Evolutionary conservation across 345 rosid genomes (phyloP), one percentile per base, ranked within the genome.

Genomic region (Acer campestre): DNA sequence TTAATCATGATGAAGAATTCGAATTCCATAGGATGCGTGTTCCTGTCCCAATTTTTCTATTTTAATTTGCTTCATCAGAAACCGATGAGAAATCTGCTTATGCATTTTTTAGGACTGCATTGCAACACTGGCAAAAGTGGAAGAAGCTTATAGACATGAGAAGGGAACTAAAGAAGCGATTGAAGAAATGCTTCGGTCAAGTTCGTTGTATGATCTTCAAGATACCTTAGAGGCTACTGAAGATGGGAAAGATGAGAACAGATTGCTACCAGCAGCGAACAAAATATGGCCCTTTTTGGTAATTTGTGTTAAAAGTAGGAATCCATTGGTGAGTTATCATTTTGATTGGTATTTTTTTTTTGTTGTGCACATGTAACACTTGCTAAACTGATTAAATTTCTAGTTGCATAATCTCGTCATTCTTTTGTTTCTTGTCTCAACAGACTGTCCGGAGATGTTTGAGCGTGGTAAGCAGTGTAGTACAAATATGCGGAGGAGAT

Each of bases 191-290:
- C 78, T 90, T 80, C 80, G 65, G 42, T 81, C 82, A 31, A 81
- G 86, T 70, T 92, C 97, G 42, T 69, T 91, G 48, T 86, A 84
- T 86, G 88, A 88, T 78, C 89, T 90, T 83, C 89, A 89, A 76
- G 97, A 92, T 78, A 78, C 76, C 77, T 20, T 92, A 77, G 90
- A 82, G 75, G 88, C 77, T 51, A 88, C 87, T 2, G 92, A 92
- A 11, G 92, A 85, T 79, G 93, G 89, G 76, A 77, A 86, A 46
- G 91, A 85, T 9, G 99, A 91, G 85, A 96, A 94, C 86, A 84
- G 98, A 81, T 83, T 92, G 80, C 95, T 94, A 80, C 99, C 98
- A 29, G 93, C 99, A 55, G 82, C 90, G 90, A 94, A 96, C 82
- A 92, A 90, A 83, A 76, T 96, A 77, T 94, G 99, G 99, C 98